Evolutionary conservation across 768 basidiomycete genomes (phyloP).

Genomic region (Mycena rosella): DNA sequence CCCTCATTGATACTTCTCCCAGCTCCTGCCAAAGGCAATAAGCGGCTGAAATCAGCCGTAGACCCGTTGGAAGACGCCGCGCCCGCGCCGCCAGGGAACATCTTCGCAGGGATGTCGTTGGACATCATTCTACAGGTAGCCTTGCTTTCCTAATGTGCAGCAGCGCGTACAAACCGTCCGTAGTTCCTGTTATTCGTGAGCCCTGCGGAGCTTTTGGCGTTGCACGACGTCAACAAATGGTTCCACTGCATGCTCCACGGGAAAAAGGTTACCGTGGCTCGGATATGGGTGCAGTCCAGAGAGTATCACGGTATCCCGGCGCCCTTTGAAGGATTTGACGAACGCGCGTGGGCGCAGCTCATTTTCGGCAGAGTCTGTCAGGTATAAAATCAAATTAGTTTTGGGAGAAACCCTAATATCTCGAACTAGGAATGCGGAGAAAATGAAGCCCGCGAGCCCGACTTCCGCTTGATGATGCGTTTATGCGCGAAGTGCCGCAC

Average conservation of each 20-base stretch:
- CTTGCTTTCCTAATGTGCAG: no score
- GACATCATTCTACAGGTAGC: neutral
- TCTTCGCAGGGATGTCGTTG: neutral
- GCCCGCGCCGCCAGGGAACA: neutral
- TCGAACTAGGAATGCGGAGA: neutral
- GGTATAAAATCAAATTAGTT: no score
- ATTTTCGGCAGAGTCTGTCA: slow-evolving; percentile 6
- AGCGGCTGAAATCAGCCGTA: neutral
- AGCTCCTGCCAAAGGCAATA: neutral
- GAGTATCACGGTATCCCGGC: slow-evolving; percentile 7
- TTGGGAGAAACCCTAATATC: no score
- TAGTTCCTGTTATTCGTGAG: slow-evolving; percentile 4
- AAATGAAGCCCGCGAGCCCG: neutral
- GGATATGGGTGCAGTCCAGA: slow-evolving; percentile 10
- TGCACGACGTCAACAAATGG: slow-evolving; percentile 10
- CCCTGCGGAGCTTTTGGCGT: slow-evolving; percentile 7
- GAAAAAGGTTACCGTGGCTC: neutral
- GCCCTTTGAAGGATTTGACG: slow-evolving; percentile 10
- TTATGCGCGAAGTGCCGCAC: neutral
- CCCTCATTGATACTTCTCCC: no score
- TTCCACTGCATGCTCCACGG: slow-evolving; percentile 4
- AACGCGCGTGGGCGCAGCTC: slow-evolving; percentile 5
- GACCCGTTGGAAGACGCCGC: no score
- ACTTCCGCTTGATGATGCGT: slow-evolving; percentile 5
- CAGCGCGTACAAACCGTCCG: neutral